phyloP scores from a whole-genome alignment of 768 basidiomycete genomes.

The Suillus americanus region DNA sequence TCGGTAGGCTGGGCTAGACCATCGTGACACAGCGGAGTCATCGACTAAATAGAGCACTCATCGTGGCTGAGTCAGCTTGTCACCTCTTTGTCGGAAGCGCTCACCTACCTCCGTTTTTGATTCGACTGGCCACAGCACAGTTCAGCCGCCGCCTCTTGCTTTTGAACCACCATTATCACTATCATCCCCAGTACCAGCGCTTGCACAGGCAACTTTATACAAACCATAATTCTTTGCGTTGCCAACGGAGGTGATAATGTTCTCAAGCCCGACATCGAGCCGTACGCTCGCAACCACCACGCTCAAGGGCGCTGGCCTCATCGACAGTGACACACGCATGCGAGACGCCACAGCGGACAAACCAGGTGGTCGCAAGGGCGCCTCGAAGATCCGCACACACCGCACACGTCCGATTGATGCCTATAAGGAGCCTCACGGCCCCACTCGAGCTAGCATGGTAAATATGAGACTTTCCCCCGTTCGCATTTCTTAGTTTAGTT shows the following conservation, averaged over 20 bases:
- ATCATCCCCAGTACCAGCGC: not conserved
- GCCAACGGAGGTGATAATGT: slow-evolving; percentile 37
- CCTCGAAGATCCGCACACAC: slow-evolving; percentile 60
- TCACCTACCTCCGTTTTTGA: slow-evolving; percentile 19
- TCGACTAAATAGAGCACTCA: not conserved
- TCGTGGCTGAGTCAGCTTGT: slow-evolving; percentile 1
- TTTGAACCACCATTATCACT: slow-evolving; percentile 16
- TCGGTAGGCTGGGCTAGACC: not conserved
- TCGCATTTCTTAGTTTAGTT: slow-evolving; percentile 16
- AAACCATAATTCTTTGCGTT: not conserved
- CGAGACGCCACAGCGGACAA: slow-evolving; percentile 61
- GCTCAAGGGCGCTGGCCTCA: slow-evolving; percentile 70
- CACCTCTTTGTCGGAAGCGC: slow-evolving; percentile 9
- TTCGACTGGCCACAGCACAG: slow-evolving; percentile 10
- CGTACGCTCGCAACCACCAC: slow-evolving; percentile 61
- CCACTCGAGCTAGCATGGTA: slow-evolving; percentile 60
- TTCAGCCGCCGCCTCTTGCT: slow-evolving; percentile 4
- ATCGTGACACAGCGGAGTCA: not conserved
- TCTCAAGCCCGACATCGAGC: slow-evolving; percentile 59
- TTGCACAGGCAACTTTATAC: not conserved
- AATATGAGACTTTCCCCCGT: slow-evolving; percentile 47
- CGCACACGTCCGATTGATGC: slow-evolving; percentile 60
- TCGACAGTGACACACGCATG: slow-evolving; percentile 77
- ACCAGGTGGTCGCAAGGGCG: slow-evolving; percentile 72
- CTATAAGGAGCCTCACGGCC: slow-evolving; percentile 48